Evolutionary conservation across 192 early-diverging fungal genomes (phyloP).

Genomic region (Allomyces macrogynus): DNA sequence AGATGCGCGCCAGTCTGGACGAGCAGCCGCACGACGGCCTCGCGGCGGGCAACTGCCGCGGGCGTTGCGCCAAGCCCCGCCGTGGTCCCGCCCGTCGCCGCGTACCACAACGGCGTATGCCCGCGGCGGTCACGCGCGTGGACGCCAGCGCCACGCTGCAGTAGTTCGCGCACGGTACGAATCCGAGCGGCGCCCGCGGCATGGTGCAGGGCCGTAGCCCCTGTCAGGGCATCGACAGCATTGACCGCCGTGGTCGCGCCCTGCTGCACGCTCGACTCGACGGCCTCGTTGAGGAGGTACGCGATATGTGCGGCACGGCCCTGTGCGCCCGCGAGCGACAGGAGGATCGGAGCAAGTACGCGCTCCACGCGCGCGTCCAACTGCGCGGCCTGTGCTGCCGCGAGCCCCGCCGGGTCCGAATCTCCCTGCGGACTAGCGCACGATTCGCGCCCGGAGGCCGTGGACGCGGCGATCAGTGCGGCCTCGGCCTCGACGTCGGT

Average conservation of each 20-base stretch:
- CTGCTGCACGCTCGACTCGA: not conserved
- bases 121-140: constrained; percentile 73
- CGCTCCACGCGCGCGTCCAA: constrained; percentile 6
- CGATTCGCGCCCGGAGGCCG: not conserved
- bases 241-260: constrained; percentile 1
- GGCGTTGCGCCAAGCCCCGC: not conserved
- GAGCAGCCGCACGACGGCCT: constrained; percentile 45
- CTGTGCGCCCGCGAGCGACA: not conserved
- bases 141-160: constrained; percentile 69
- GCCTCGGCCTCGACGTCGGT: not conserved
- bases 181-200: constrained; percentile 59
- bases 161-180: constrained; percentile 48
- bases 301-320: constrained; percentile 2
- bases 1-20: constrained; percentile 73
- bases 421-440: not conserved
- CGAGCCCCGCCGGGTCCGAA: not conserved
- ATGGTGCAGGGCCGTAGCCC: constrained; percentile 67
- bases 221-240: constrained; percentile 12
- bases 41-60: constrained; percentile 19
- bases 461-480: not conserved
- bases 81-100: constrained; percentile 17
- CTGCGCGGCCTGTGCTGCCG: not conserved
- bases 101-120: constrained; percentile 76
- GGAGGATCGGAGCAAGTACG: constrained; percentile 5
- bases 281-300: constrained; percentile 11